Percentiles rank a stretch among this genome's conserved stretches.
phyloP scores from a whole-genome alignment of 352 stramenopile species.

The Phytophthora citricola region DNA sequence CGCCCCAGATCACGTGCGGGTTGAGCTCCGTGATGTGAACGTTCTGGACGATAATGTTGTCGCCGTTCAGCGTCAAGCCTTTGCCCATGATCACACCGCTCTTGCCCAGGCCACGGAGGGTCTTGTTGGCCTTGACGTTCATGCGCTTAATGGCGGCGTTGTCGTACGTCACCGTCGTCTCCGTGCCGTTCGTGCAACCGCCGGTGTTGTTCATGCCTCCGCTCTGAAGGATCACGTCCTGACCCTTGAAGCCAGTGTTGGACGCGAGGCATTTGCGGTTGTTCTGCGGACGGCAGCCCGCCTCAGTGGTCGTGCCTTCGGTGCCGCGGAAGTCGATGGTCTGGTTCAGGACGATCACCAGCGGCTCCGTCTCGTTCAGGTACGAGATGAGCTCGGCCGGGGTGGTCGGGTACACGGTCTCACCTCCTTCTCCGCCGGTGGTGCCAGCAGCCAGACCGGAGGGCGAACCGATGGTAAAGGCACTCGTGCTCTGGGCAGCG shows the following conservation, averaged over 20 bases:
- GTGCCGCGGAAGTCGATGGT: conserved; percentile 48
- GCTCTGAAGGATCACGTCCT: conserved; percentile 49
- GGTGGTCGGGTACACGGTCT: conserved; percentile 34
- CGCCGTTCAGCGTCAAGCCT: conserved; percentile 36
- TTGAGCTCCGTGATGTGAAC: conserved; percentile 61
- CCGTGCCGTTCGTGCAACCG: conserved; percentile 46
- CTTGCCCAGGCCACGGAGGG: conserved; percentile 42
- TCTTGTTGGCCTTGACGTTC: conserved; percentile 49
- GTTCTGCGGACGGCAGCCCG: conserved; percentile 38
- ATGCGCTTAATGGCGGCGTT: conserved; percentile 35
- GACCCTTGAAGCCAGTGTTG: conserved; percentile 46
- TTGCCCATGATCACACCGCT: conserved; percentile 53
- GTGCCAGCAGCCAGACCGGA: conserved; percentile 34
- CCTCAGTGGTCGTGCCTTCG: conserved; percentile 44
- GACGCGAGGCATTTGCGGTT: conserved; percentile 40
- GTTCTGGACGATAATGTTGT: conserved; percentile 62
- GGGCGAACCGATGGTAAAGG: conserved; percentile 28
- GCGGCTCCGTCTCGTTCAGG: conserved; percentile 29
- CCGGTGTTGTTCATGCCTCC: conserved; percentile 56
- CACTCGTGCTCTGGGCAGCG: conserved; percentile 10
- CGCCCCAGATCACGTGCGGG: conserved; percentile 48
- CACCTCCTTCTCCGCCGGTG: conserved; percentile 37
- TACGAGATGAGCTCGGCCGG: conserved; percentile 38
- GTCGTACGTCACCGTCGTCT: conserved; percentile 33
- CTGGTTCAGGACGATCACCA: conserved; percentile 52